Evolutionary conservation across 768 basidiomycete species (phyloP), one percentile per base, ranked within the genome.

Genomic region (Auricularia sp.): DNA sequence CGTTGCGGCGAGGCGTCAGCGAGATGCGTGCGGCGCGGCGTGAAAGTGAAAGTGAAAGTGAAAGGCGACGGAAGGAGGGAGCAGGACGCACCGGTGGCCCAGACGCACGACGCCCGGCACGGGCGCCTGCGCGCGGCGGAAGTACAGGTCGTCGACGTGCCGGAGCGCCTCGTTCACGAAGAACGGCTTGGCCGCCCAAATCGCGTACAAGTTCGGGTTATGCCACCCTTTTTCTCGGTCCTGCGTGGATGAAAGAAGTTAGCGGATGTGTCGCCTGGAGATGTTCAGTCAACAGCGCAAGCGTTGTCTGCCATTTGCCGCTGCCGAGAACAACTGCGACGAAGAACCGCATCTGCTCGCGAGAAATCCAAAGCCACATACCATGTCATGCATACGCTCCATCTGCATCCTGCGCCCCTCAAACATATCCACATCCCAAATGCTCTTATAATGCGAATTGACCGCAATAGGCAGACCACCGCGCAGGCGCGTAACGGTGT

Each of bases 151-250:
- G 36, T 56, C 29, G 29, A 61, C 36, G 21, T 75, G 36, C 70
- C 67, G 2, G 80, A 67, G 5, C 54, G 78, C 83, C 45, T 79
- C 73, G 37, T 78, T 72, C 51, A 85, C 73, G 61, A 82, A 76
- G 70, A 77, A 83, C 8, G 83, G 77, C 68, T 85, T 85, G 0
- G 77, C 78, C 64, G 82, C 82, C 83, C 83, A 83, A 0, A 84
- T 74, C 1, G 83, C 83, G 67, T 84, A 85, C 8, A 84, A 70
- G 44, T 81, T 80, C 0, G 83, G 77, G 0, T 76, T 78, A 68
- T 84, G 82, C 2, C 71, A 64, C 3, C 63, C 62, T 7, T 69
- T 73, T 70, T 85, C 82, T 18, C 81, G 74, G 68, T 85, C 84
- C 79, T 83, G 81, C 39, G 71, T 29, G 24, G 24, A 24, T 24